Conservation (phyloP, 1,284 basidiomycete genomes). For the Puccinia hordei region DNA sequence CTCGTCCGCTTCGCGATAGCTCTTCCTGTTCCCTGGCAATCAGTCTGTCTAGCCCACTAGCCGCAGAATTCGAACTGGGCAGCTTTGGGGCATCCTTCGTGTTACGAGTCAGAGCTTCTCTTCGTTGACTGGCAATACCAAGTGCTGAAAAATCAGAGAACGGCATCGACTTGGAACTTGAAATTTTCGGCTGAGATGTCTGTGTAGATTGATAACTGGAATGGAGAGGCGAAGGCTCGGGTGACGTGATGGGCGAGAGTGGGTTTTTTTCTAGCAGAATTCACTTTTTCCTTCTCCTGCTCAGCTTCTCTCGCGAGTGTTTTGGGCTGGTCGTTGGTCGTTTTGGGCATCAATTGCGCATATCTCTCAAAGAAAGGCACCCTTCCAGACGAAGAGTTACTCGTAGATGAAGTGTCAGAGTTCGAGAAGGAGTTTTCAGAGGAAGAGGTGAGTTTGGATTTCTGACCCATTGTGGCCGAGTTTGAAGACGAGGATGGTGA, state of each 20-base stretch:
- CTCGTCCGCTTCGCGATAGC: too few relatives aligned
- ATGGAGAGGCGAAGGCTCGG: not conserved
- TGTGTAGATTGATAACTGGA: not conserved
- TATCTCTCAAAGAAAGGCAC: slow-evolving; percentile 40
- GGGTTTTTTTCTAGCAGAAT: not conserved
- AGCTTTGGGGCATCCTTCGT: not conserved
- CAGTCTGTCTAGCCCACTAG: slow-evolving; percentile 12
- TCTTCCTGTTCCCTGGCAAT: not conserved
- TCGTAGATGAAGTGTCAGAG: slow-evolving; percentile 8
- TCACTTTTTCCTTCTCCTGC: not conserved
- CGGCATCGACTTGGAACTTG: slow-evolving; percentile 15
- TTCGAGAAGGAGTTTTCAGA: slow-evolving; percentile 5
- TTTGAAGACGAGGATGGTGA: not conserved
- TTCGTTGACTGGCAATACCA: slow-evolving; percentile 4
- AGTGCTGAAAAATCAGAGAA: not conserved
- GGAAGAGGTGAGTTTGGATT: not conserved
- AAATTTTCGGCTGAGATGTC: not conserved
- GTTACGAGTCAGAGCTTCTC: not conserved
- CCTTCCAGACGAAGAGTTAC: slow-evolving; percentile 6
- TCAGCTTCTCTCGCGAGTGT: not conserved
- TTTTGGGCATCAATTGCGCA: slow-evolving; percentile 23
- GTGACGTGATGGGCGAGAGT: slow-evolving; percentile 23
- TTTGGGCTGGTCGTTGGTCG: not conserved
- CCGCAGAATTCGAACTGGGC: not conserved
- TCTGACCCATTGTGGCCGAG: not conserved